Conservation (phyloP, 2,329 filamentous ascomycete species). For the Ceratocystis papillata region DNA sequence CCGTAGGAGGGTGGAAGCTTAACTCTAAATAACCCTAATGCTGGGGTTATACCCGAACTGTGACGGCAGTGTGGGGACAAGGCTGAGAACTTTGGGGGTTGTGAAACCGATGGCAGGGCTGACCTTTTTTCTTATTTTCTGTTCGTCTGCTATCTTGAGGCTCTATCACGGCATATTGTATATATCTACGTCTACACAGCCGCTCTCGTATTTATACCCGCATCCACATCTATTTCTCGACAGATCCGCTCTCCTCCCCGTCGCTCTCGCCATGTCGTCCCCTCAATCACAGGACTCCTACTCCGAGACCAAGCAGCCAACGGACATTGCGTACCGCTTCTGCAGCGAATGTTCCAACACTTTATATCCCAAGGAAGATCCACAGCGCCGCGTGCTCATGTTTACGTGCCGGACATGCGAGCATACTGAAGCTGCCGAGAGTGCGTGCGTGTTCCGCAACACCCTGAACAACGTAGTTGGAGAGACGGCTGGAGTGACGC, state of each 20-base stretch:
- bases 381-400: constrained; percentile 69
- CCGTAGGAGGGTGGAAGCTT: neutral
- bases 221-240: neutral
- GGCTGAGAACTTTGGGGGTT: neutral
- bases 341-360: constrained; percentile 99
- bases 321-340: constrained; percentile 89
- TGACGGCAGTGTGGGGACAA: neutral
- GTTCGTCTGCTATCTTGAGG: too few relatives aligned
- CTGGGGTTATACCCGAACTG: neutral
- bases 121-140: too few relatives aligned
- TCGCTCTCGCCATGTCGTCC: constrained; percentile 41
- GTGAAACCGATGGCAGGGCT: too few relatives aligned
- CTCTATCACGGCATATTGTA: too few relatives aligned
- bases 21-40: neutral
- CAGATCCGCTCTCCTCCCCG: neutral
- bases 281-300: constrained; percentile 30
- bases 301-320: constrained; percentile 45
- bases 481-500: constrained; percentile 92
- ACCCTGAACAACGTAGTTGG: constrained; percentile 81
- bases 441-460: constrained; percentile 91
- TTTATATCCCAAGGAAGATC: constrained; percentile 93
- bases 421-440: constrained; percentile 75
- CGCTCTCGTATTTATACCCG: too few relatives aligned
- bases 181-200: too few relatives aligned
- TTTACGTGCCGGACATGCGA: constrained; percentile 95